Base-by-base conservation (phyloP, 2,329 filamentous ascomycete genomes). In the Aspergillus oerlinghausenensis region DNA sequence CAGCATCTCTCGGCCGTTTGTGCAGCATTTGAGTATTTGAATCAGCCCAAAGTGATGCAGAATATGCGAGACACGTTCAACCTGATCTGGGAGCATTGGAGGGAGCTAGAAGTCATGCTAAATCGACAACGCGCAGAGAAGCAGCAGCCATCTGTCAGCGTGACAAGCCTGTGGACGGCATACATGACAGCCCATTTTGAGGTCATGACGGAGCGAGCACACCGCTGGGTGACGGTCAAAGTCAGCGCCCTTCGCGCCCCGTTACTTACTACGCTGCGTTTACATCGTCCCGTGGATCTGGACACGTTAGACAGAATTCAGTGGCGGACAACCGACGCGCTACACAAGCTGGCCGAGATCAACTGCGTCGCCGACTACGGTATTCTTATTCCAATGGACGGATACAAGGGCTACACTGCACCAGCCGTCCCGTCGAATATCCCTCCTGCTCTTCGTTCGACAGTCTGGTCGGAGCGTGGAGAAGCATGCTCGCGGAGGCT, bases 21-120 rank as follows among this genome's bases (percentile, higher is more conserved):
- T 3, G 55, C 60, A 1, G 61, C 56, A 1, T 70, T 69, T 21
- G 58, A 67, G 42, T 70, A 70, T 32, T 51, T 70, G 23, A 68
- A 67, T 35, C 42, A 51, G 6, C 54, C 56, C 2, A 8, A 9
- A 2, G 56, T 63, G 10, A 47, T 43, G 5, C 21, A 42, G 0
- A 49, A 61, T 45, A 56, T 70, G 19, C 63, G 65, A 7, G 59
- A 61, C 17, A 65, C 65, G 4, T 70, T 61, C 35, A 70, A 69
- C 40, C 19, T 59, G 11, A 65, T 70, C 21, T 62, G 57, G 5
- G 61, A 59, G 1, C 55, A 64, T 43, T 59, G 64, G 60, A 40
- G 14, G 8, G 52, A 55, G 8, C 50, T 60, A 1, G 64, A 68
- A 6, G 38, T 17, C 1, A 26, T 58, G 11, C 32, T 69, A 11